Percentiles rank a stretch among this genome's conserved stretches.
Conservation (phyloP, 345 rosid species). For the Syzygium jambos region DNA sequence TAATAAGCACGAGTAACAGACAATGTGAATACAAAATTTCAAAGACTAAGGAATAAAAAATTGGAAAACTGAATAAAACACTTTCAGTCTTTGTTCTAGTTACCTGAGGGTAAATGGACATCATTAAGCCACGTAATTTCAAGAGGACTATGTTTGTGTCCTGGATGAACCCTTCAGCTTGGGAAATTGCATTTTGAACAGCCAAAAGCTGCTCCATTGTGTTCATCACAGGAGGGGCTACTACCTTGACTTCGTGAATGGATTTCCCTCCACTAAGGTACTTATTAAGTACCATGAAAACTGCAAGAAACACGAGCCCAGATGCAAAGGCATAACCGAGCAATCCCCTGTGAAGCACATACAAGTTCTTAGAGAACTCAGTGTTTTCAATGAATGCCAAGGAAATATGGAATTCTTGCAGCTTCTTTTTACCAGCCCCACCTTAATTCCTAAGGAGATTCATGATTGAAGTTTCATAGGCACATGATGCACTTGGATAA, state of each 20-base stretch:
- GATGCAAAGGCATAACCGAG: conserved; percentile 51
- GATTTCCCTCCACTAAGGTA: conserved; percentile 46
- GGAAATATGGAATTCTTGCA: neutral
- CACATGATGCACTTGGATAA: neutral
- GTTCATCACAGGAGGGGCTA: conserved; percentile 80
- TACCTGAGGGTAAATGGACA: conserved; percentile 78
- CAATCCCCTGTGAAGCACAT: conserved; percentile 47
- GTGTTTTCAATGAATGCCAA: neutral
- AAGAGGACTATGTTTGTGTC: conserved; percentile 79
- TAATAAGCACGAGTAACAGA: conserved; percentile 9
- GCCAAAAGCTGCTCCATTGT: conserved; percentile 97
- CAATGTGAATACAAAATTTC: neutral
- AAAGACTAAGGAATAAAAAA: neutral
- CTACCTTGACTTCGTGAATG: conserved; percentile 50
- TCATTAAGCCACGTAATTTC: conserved; percentile 72
- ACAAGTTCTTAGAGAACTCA: neutral
- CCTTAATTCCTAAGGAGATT: neutral
- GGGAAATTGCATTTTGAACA: conserved; percentile 73
- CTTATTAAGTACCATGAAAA: conserved; percentile 64
- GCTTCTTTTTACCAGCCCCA: neutral
- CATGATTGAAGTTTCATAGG: neutral
- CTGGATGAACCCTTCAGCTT: conserved; percentile 71
- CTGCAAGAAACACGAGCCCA: conserved; percentile 30
- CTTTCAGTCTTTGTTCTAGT: neutral
- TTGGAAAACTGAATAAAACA: neutral